Percentiles rank a stretch among this genome's conserved stretches.
Evolutionary conservation across 441 rosid species (phyloP).

Genomic region (Breynia disticha): DNA sequence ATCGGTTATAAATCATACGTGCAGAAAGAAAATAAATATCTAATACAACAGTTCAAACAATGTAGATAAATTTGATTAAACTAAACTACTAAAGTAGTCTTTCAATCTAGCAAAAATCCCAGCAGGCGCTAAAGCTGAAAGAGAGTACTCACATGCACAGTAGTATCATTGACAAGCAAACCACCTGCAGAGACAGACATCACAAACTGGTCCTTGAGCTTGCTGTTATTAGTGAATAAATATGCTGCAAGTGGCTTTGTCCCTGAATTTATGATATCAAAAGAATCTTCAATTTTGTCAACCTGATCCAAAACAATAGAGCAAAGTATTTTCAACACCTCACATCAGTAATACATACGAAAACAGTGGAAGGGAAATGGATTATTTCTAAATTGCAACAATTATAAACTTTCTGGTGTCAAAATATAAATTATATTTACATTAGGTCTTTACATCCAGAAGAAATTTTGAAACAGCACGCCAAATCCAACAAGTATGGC

Average conservation of each 20-base stretch:
- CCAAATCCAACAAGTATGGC: no score
- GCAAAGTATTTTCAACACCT: not conserved
- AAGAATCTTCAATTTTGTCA: slow-evolving; percentile 24
- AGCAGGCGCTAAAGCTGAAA: not conserved
- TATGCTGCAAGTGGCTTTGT: slow-evolving; percentile 92
- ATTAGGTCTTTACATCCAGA: no score
- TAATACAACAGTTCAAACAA: no score
- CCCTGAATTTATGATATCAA: slow-evolving; percentile 24
- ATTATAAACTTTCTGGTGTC: no score
- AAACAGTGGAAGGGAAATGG: not conserved
- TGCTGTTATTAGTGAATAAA: slow-evolving; percentile 57
- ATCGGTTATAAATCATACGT: not conserved
- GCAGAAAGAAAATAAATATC: not conserved
- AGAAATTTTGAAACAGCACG: no score
- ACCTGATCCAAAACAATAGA: slow-evolving; percentile 16
- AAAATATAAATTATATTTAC: no score
- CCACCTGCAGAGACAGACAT: slow-evolving; percentile 71
- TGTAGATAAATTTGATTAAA: no score
- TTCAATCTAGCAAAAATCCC: no score
- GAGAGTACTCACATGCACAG: slow-evolving; percentile 46
- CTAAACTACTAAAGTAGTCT: no score
- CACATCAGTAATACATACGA: not conserved
- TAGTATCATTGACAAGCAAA: slow-evolving; percentile 61
- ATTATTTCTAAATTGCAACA: not conserved
- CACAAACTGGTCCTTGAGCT: slow-evolving; percentile 52